Base-by-base conservation (phyloP, 2,329 filamentous ascomycete genomes). In the Tolypocladium sp. region DNA sequence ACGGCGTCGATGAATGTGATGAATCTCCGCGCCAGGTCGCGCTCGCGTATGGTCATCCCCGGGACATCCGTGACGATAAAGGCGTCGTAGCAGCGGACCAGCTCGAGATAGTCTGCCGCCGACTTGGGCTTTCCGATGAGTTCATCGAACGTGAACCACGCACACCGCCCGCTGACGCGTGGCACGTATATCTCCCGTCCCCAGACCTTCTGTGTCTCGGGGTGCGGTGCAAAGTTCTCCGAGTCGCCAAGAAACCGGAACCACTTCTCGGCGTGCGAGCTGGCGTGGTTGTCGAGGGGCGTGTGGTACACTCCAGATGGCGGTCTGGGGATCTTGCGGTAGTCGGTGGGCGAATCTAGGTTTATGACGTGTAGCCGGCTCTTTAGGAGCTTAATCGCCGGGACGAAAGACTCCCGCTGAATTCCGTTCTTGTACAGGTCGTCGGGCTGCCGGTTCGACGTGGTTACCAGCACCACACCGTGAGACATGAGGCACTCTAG, bases 361-460 rank as follows among this genome's bases (percentile, higher is more conserved):
- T 97, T 97, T 67, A 99, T 90, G 55, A 97, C 91, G 58, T 90
- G 87, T 10, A 99, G 83, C 2, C 88, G 85, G 44, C 81, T 83
- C 72, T 97, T 93, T 52, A 99, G 85, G 4, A 99, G 86, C 63
- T 92, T 88, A 70, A 99, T 99, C 65, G 93, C 96, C 0, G 94
- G 94, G 56, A 99, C 84, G 71, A 99, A 99, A 8, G 91, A 96
- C 66, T 96, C 88, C 60, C 94, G 87, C 76, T 99, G 94, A 63
- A 99, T 93, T 59, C 94, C 94, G 71, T 99, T 99, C 74, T 94
- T 96, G 80, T 99, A 99, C 9, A 99, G 82, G 61, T 99, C 93
- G 68, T 95, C 87, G 0, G 94, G 94, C 67, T 97, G 92, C n/a
- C 94, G 84, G 74, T 99, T 99, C 9, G 91, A 96, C 0, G 94